Evolutionary conservation across 768 basidiomycete species (phyloP).

Genomic region (Omphalotus guepiniiformis): DNA sequence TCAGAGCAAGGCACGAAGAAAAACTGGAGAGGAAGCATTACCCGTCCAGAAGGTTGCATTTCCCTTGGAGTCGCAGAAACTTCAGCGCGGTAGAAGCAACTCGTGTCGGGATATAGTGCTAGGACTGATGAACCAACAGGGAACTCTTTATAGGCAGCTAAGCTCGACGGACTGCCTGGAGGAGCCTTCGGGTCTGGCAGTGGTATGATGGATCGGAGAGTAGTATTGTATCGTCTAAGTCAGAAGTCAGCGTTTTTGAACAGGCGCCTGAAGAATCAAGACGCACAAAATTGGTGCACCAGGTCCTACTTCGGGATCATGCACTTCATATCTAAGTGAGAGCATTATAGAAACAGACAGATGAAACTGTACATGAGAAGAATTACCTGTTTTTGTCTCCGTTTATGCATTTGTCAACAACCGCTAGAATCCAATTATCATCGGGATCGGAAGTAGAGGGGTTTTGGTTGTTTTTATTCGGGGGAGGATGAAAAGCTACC

Average conservation of each 20-base stretch:
- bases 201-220: conserved; percentile 68
- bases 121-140: conserved; percentile 68
- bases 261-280: conserved; percentile 32
- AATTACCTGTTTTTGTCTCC: conserved; percentile 66
- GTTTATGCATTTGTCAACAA: conserved; percentile 65
- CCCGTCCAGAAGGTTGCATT: conserved; percentile 31
- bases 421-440: conserved; percentile 76
- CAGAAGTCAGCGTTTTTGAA: too few species aligned
- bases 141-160: conserved; percentile 70
- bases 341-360: not conserved
- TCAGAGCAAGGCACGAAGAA: conserved; percentile 1
- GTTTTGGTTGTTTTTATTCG: conserved; percentile 43
- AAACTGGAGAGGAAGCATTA: conserved; percentile 16
- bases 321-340: conserved; percentile 68
- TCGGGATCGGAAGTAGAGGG: conserved; percentile 40
- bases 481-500: conserved; percentile 75
- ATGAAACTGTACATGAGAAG: not conserved
- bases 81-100: conserved; percentile 86
- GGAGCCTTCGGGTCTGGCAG: conserved; percentile 69
- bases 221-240: conserved; percentile 78
- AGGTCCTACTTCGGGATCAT: conserved; percentile 76
- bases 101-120: conserved; percentile 89
- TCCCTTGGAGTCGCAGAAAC: conserved; percentile 65
- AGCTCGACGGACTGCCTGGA: conserved; percentile 56
- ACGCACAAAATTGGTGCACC: conserved; percentile 40